These are phyloP conservation scores for Hypoxylon sp. DNA, from an alignment of 2,329 filamentous ascomycete species.

Conservation along the genomic window DNA sequence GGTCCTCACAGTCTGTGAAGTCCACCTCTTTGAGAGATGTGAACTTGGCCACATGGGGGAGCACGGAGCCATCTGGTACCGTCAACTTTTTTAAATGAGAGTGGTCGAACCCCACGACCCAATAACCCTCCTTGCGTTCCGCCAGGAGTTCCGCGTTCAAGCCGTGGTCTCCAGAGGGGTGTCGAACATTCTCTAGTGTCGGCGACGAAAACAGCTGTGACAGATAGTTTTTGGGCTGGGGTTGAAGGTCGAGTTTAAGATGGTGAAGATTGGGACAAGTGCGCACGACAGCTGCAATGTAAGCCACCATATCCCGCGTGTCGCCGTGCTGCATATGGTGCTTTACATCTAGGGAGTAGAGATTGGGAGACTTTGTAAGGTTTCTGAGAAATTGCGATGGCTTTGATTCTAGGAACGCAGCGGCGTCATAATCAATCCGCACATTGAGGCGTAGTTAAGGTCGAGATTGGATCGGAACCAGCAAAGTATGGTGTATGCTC, in stretches of 20 bases:
- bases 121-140: no score
- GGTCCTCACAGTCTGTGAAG: not conserved
- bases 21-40: slow-evolving; percentile 11
- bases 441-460: not conserved
- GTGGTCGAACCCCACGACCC: no score
- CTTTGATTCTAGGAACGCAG: not conserved
- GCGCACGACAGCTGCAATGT: no score
- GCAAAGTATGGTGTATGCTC: not conserved
- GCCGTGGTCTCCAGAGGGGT: no score
- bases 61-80: no score
- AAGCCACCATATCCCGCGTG: no score
- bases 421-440: not conserved
- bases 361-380: not conserved
- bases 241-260: not conserved
- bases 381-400: not conserved
- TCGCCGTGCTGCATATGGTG: not conserved
- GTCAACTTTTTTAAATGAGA: no score
- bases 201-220: no score
- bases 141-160: no score
- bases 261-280: slow-evolving; percentile 9
- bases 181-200: slow-evolving; percentile 1
- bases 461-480: not conserved
- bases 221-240: no score
- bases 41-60: no score
- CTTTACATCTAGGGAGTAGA: not conserved